These are phyloP conservation scores for Amaranthus cruentus DNA, from an alignment of 148 eudicot species.

Conservation along the genomic window DNA sequence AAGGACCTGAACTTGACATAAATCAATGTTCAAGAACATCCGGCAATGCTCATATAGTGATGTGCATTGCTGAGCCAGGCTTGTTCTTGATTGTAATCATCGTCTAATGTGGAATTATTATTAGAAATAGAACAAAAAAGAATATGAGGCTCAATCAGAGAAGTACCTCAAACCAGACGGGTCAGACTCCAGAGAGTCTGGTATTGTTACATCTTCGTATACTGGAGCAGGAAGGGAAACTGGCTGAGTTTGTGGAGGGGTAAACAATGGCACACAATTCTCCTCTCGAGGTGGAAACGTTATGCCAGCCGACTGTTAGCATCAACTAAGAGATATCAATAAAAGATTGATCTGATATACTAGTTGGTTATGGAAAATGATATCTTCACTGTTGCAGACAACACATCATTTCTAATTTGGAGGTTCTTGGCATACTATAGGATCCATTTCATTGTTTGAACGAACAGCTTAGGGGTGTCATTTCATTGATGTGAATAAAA, in stretches of 20 bases:
- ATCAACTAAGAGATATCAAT: conserved; percentile 17
- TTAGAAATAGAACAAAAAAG: background rate
- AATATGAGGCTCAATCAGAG: background rate
- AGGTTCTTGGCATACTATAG: too few relatives aligned
- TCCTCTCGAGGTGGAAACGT: conserved; percentile 83
- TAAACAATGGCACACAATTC: conserved; percentile 73
- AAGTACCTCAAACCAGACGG: conserved; percentile 78
- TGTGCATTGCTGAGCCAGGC: background rate
- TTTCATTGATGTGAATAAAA: too few relatives aligned
- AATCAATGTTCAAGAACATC: background rate
- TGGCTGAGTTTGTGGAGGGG: conserved; percentile 90
- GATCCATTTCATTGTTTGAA: too few relatives aligned
- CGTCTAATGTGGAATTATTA: background rate
- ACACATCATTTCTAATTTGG: too few relatives aligned
- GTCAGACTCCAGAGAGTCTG: conserved; percentile 75
- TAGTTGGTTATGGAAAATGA: background rate
- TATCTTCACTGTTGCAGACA: background rate
- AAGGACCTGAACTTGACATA: background rate
- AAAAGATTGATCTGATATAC: conserved; percentile 2
- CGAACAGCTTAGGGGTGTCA: too few relatives aligned
- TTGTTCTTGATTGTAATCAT: background rate
- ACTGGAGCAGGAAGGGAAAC: conserved; percentile 41
- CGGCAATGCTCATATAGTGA: background rate
- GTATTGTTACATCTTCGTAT: conserved; percentile 69
- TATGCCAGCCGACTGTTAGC: conserved; percentile 68